A percentile compares a stretch with the other conserved stretches of the same genome.
Conservation (phyloP, 352 stramenopile genomes). For the Phytophthora nicotianae region DNA sequence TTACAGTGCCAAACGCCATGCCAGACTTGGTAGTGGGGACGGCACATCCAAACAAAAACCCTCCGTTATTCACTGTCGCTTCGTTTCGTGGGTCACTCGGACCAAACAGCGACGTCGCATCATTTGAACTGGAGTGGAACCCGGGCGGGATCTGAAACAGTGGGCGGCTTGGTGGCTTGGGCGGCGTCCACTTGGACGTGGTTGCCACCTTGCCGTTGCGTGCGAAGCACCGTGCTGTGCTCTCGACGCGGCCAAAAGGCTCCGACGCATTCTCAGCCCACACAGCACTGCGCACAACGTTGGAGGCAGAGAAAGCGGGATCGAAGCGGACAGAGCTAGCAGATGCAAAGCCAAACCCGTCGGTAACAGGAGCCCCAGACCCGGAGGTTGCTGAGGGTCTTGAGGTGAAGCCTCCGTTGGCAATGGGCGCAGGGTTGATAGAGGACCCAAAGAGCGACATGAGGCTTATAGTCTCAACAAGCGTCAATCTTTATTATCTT, state of each 20-base stretch:
- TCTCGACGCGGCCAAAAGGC: constrained; percentile 24
- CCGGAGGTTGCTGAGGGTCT: neutral
- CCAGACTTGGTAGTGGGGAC: neutral
- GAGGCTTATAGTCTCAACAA: neutral
- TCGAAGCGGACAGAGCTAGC: constrained; percentile 2
- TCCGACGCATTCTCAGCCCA: constrained; percentile 15
- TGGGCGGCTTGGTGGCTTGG: constrained; percentile 5
- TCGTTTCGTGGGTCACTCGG: neutral
- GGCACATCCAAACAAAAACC: constrained; percentile 10
- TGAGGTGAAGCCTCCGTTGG: neutral
- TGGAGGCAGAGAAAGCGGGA: neutral
- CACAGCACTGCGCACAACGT: neutral
- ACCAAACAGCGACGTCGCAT: constrained; percentile 14
- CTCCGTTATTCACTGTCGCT: neutral
- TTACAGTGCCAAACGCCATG: neutral
- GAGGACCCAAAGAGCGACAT: constrained; percentile 19
- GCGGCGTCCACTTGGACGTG: constrained; percentile 14
- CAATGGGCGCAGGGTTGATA: neutral
- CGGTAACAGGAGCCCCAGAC: neutral
- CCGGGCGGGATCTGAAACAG: constrained; percentile 12
- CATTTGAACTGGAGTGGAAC: neutral
- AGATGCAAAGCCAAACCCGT: neutral
- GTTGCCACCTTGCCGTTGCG: constrained; percentile 6
- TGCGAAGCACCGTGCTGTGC: constrained; percentile 15
- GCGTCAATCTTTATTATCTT: constrained; percentile 23